Evolutionary conservation across 1,284 basidiomycete species (phyloP).

Genomic region (Leccinum ponderosum): DNA sequence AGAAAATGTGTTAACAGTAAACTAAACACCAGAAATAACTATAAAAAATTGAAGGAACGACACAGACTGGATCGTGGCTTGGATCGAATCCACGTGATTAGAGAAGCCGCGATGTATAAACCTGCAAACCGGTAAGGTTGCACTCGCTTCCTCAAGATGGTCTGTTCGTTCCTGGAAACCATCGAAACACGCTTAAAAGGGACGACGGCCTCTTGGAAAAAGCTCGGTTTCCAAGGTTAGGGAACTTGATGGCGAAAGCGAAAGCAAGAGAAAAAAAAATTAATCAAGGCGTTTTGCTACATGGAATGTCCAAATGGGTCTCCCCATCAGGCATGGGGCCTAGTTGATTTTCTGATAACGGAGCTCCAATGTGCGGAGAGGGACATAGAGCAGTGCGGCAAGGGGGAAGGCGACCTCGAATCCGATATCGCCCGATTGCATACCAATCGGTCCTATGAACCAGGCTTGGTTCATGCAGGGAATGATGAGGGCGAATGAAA

Average conservation of each 20-base stretch:
- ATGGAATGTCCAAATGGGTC: slow-evolving; percentile 5
- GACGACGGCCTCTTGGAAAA: neutral
- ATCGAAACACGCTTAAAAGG: slow-evolving; percentile 18
- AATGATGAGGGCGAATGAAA: slow-evolving; percentile 59
- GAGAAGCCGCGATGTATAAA: slow-evolving; percentile 1
- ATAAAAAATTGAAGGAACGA: neutral
- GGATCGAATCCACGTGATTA: neutral
- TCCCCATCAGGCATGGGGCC: neutral
- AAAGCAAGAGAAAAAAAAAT: slow-evolving; percentile 1
- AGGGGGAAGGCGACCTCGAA: slow-evolving; percentile 68
- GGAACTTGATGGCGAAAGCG: neutral
- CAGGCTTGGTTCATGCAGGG: slow-evolving; percentile 73
- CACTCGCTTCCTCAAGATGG: slow-evolving; percentile 7
- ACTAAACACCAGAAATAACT: neutral
- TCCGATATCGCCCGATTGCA: slow-evolving; percentile 72
- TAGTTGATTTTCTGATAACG: slow-evolving; percentile 30
- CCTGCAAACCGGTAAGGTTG: neutral
- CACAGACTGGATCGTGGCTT: slow-evolving; percentile 4
- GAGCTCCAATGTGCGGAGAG: slow-evolving; percentile 52
- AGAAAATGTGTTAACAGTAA: neutral
- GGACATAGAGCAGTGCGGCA: slow-evolving; percentile 55
- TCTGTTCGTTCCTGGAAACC: slow-evolving; percentile 21
- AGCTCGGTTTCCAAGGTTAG: neutral
- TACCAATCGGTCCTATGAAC: slow-evolving; percentile 73
- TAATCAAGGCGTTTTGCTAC: slow-evolving; percentile 10